Percentiles rank a stretch among this genome's conserved stretches.
phyloP scores from a whole-genome alignment of 1,139 yeast genomes.

The Taphrina confusa region DNA sequence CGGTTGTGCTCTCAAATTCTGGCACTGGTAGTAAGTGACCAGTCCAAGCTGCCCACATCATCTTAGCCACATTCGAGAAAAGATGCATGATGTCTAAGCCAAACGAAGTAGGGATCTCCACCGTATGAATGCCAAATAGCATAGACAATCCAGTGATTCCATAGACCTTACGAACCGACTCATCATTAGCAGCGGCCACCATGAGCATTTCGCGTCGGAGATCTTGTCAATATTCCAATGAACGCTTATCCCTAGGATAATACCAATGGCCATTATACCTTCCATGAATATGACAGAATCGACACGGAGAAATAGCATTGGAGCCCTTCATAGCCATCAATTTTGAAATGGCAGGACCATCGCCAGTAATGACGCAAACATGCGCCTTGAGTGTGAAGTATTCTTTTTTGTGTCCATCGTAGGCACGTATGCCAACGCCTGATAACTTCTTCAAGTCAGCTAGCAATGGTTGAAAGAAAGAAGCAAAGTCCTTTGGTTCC shows the following conservation, averaged over 20 bases:
- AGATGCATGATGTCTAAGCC: too few relatives aligned
- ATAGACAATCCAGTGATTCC: too few relatives aligned
- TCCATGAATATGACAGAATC: not conserved
- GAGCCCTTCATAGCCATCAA: not conserved
- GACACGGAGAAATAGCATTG: not conserved
- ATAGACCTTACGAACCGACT: too few relatives aligned
- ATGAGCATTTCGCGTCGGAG: too few relatives aligned
- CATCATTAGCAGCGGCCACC: too few relatives aligned
- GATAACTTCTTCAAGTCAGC: not conserved
- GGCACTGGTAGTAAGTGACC: too few relatives aligned
- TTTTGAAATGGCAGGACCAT: not conserved
- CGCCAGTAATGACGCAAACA: slow-evolving; percentile 1
- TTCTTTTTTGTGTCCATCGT: not conserved
- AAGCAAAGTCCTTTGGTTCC: not conserved
- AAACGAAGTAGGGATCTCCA: too few relatives aligned
- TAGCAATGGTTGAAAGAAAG: not conserved
- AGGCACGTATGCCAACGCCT: not conserved
- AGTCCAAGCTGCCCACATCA: too few relatives aligned
- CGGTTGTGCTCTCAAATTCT: too few relatives aligned
- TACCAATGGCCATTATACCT: not conserved
- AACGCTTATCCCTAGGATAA: not conserved
- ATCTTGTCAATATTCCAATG: too few relatives aligned
- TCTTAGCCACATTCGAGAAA: too few relatives aligned
- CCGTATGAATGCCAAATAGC: too few relatives aligned
- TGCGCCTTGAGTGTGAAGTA: not conserved